phyloP scores from a whole-genome alignment of 2,329 filamentous ascomycete species.

The Chrysosporium keratinophilum region DNA sequence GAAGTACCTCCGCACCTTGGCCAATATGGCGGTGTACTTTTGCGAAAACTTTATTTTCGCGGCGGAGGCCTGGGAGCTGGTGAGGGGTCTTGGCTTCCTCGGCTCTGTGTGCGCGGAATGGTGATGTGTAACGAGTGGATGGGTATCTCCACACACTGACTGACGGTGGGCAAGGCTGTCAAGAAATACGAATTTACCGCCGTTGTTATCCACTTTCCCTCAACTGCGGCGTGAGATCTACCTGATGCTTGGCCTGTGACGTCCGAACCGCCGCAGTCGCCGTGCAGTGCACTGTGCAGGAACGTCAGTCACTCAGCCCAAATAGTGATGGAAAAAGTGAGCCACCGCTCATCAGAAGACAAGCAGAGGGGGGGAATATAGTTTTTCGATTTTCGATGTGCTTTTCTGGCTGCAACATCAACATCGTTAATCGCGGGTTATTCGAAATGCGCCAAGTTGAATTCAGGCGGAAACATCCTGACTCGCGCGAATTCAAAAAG shows the following conservation, averaged over 20 bases:
- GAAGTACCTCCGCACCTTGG: not conserved
- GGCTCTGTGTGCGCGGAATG: not conserved
- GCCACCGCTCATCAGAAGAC: too few relatives aligned
- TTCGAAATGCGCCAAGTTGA: not conserved
- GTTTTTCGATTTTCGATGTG: not conserved
- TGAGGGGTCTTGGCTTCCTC: not conserved
- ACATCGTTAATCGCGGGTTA: not conserved
- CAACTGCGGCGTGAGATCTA: not conserved
- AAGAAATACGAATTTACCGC: constrained; percentile 5
- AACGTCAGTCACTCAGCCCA: too few relatives aligned
- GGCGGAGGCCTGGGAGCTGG: not conserved
- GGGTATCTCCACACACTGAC: constrained; percentile 2
- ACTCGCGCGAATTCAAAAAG: not conserved
- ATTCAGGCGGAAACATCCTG: not conserved
- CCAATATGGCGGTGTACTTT: constrained; percentile 1
- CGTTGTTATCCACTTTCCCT: constrained; percentile 8
- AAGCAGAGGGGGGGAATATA: too few relatives aligned
- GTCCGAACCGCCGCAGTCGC: not conserved
- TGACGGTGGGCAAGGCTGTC: not conserved
- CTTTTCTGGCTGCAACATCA: not conserved
- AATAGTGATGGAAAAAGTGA: too few relatives aligned
- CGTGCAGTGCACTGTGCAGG: not conserved
- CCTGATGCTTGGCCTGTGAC: constrained; percentile 3
- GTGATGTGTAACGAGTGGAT: too few relatives aligned
- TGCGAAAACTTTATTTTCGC: not conserved